Evolutionary conservation across 805 yeast species (phyloP), one percentile per base, ranked within the genome.

Genomic region (Yarrowia sp.): DNA sequence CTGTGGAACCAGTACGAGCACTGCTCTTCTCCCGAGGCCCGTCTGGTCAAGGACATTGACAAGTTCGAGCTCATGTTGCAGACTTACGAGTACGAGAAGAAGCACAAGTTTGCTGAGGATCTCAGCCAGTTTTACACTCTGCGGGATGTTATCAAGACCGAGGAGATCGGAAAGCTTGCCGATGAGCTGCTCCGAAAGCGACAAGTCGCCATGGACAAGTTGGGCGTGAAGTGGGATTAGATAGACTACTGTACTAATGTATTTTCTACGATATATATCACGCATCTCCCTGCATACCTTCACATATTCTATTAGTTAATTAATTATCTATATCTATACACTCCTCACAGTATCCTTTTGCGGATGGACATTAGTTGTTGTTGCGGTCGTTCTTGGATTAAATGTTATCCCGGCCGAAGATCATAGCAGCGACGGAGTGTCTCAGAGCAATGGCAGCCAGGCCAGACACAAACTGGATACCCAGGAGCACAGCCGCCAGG

Each of bases 1-100:
- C 80, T 85, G 65, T 93, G 97, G 96, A 75, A 85, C 62, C 97
- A 90, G 72, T 93, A 93, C 74, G 99, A 93, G 76, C 84, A 87
- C 69, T 87, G 89, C 67, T 79, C 90, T 67, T 83, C 86, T 42
- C 72, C 83, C 24, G 98, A 93, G 73, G 97, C 97, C 12, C 79
- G 85, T 61, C 89, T 90, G 67, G 97, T 93, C 66, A 93, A 93
- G 76, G 97, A 93, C 73, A 84, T 94, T 64, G 98, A 93, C 74
- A 93, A 93, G 81, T 87, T 66, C 90, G 89, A 76, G 86, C 92
- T 38, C 84, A 84, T 80, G 89, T 67, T 71, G 41, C 80, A 77
- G 66, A 67, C 75, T 35, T 66, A 69, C 35, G 79, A 91, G 73
- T 93, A 92, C 71, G 97, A 90, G 76, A 85, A 84, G 67, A 77